phyloP scores from a whole-genome alignment of 2,329 filamentous ascomycete species.

The Fusarium chuoi region DNA sequence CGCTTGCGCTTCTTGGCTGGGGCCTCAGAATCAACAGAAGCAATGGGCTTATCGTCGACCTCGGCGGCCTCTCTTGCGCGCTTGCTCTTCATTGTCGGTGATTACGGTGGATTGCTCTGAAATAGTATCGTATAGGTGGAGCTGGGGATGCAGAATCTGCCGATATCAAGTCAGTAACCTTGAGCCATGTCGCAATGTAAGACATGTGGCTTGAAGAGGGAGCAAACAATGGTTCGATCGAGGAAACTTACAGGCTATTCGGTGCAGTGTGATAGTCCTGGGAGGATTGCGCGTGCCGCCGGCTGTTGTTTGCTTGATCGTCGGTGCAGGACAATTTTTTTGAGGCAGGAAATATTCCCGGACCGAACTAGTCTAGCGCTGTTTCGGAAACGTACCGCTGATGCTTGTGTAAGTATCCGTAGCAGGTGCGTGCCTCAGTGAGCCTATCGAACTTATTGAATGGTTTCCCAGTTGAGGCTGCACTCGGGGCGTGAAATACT shows the following conservation, averaged over 20 bases:
- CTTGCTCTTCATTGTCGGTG: constrained; percentile 51
- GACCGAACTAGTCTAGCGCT: constrained; percentile 4
- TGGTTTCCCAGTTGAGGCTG: constrained; percentile 4
- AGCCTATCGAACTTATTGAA: neutral
- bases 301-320: constrained; percentile 13
- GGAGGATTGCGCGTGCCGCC: neutral
- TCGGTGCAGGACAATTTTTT: constrained; percentile 17
- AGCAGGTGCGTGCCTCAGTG: neutral
- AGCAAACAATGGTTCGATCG: constrained; percentile 13
- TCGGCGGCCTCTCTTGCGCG: constrained; percentile 50
- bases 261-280: neutral
- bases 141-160: constrained; percentile 18
- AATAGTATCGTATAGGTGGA: neutral
- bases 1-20: constrained; percentile 53
- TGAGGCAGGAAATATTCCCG: constrained; percentile 28
- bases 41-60: constrained; percentile 42
- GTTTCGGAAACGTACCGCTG: constrained; percentile 15
- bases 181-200: constrained; percentile 13
- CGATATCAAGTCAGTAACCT: constrained; percentile 14
- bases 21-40: constrained; percentile 36
- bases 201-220: constrained; percentile 20
- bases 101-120: neutral
- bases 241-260: constrained; percentile 14
- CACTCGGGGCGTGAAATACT: constrained; percentile 8
- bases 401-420: neutral